Conservation (phyloP, 768 basidiomycete genomes). For the Kwoniella bestiolae region DNA sequence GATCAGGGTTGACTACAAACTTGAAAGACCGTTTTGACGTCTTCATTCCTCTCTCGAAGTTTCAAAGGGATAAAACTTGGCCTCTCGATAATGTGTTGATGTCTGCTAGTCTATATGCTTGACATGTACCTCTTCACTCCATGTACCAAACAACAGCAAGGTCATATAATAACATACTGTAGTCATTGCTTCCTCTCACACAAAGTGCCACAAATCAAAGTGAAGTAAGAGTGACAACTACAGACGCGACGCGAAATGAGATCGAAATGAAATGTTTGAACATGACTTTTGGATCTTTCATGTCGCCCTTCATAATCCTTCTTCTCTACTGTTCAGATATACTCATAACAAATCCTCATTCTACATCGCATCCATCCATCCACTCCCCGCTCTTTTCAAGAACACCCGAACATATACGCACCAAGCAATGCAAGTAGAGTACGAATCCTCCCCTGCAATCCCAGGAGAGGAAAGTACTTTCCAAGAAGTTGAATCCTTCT, state of each 20-base stretch:
- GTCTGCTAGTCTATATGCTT: no score
- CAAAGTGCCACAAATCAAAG: background rate
- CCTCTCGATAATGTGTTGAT: no score
- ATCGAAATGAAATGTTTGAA: background rate
- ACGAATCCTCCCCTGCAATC: conserved; percentile 12
- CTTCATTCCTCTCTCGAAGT: no score
- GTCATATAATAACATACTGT: no score
- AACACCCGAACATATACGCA: background rate
- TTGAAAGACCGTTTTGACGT: no score
- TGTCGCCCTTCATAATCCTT: background rate
- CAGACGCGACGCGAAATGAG: background rate
- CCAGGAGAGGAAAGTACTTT: background rate
- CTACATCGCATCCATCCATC: background rate
- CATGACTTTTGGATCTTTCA: background rate
- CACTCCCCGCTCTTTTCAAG: background rate
- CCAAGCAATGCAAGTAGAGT: conserved; percentile 16
- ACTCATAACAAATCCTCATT: background rate
- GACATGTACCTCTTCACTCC: no score
- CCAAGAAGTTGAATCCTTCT: background rate
- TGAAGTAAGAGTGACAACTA: background rate
- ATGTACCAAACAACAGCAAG: no score
- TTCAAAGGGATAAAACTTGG: no score
- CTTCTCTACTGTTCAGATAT: no score
- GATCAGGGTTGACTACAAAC: no score
- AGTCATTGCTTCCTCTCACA: no score